Evolutionary conservation across 2,329 filamentous ascomycete species (phyloP).

Genomic region (Dothideomycetes sp.): DNA sequence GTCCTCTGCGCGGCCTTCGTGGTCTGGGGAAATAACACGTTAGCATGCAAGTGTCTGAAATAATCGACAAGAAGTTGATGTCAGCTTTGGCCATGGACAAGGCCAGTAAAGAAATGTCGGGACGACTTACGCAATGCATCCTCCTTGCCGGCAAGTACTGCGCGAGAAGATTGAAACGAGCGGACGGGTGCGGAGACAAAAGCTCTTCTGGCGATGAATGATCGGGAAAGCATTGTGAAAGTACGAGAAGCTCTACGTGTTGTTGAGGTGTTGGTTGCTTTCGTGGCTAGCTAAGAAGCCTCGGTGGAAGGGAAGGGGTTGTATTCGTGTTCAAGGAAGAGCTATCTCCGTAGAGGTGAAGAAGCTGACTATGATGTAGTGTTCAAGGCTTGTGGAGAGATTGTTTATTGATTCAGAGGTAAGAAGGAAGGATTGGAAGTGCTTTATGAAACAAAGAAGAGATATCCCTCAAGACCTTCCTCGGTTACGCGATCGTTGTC

Average conservation of each 20-base stretch:
- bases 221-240: constrained; percentile 6
- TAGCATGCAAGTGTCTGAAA: background rate
- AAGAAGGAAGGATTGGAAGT: background rate
- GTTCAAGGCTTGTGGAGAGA: background rate
- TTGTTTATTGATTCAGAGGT: background rate
- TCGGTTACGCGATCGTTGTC: background rate
- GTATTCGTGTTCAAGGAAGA: background rate
- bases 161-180: constrained; percentile 27
- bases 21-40: constrained; percentile 19
- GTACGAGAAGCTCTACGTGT: background rate
- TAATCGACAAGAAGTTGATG: background rate
- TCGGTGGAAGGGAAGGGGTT: background rate
- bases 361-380: background rate
- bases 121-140: constrained; percentile 28
- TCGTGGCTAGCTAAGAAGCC: background rate
- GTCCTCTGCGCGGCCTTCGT: constrained; percentile 30
- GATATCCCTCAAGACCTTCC: background rate
- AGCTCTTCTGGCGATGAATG: constrained; percentile 18
- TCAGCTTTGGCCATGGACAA: background rate
- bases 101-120: background rate
- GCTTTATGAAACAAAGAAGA: background rate
- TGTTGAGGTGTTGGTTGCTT: background rate
- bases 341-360: background rate
- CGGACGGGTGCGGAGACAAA: constrained; percentile 17
- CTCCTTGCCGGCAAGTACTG: constrained; percentile 31